Base-by-base conservation (phyloP, 495 filamentous ascomycete genomes). In the Neurospora pannonica region DNA sequence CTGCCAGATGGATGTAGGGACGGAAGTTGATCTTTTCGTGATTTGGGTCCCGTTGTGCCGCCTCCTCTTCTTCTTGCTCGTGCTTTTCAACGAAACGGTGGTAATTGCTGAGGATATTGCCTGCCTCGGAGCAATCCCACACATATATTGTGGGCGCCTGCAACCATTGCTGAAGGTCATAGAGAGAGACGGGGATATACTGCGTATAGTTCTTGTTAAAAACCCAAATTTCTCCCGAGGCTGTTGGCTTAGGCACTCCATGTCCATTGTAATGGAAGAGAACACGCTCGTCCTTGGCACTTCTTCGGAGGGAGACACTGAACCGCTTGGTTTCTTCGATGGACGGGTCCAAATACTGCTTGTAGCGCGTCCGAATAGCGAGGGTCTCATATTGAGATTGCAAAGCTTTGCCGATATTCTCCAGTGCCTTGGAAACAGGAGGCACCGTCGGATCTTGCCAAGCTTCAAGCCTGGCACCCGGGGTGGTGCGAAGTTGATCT, bases 171-270 rank as follows among this genome's bases (percentile, higher is more conserved):
- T 98, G 97, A 31, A 99, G 87, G 77, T 99, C 96, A 80, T 97
- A 98, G 10, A 99, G 83, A 2, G 95, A 97, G 69, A 99, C 92
- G 0, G 96, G 96, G 38, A 99, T 99, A 77, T 99, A 99, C 82
- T 99, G 96, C 0, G 96, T 99, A 80, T 97, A 99, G 77, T 93
- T 97, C 75, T 93, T 95, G 83, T 99, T 99, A 83, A 99, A 99
- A 3, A 98, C 97, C 96, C 96, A 99, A 15, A 99, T 97, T 82
- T 99, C 96, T 11, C 96, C 96, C 4, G 95, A 98, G 5, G 92
- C 89, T 5, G 96, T 99, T 38, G 96, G 96, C 77, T 97, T 92
- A 6, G 96, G 96, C n/a, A 99, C 96, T 31, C 96, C 96, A 81
- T 99, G 96, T 36, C 96, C 96, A 77, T 99, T 99, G 85, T 98